Evolutionary conservation across 129 eudicot species (phyloP).

Genomic region (Apium graveolens): DNA sequence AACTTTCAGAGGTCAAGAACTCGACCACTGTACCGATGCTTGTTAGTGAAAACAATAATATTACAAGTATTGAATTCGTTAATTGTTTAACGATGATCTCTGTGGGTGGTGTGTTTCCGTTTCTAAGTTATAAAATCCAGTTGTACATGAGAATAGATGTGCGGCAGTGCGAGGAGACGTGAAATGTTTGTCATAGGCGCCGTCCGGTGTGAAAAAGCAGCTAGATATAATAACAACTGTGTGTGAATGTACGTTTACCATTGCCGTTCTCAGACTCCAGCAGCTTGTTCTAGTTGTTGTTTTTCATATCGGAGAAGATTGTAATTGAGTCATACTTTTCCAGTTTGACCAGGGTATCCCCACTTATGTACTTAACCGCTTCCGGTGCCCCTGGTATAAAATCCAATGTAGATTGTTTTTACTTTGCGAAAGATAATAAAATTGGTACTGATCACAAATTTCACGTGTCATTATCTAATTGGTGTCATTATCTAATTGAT

Average conservation of each 20-base stretch:
- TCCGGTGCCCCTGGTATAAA: background rate
- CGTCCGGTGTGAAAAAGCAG: constrained; percentile 1
- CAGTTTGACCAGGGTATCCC: too few species aligned
- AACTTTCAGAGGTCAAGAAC: too few species aligned
- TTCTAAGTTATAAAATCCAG: background rate
- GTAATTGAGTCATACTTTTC: background rate
- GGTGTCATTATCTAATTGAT: too few species aligned
- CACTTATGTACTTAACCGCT: background rate
- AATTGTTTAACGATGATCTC: background rate
- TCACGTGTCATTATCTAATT: too few species aligned
- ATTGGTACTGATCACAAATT: too few species aligned
- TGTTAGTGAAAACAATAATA: too few species aligned
- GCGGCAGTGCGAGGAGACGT: background rate
- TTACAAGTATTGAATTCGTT: too few species aligned
- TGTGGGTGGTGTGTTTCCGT: background rate
- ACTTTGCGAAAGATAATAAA: too few species aligned
- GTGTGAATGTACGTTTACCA: background rate
- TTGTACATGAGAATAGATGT: background rate
- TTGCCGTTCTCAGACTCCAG: background rate
- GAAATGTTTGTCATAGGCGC: background rate
- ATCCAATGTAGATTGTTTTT: too few species aligned
- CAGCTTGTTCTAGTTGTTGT: background rate
- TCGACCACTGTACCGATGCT: too few species aligned
- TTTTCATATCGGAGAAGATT: background rate
- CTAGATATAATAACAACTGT: background rate